Evolutionary conservation across 169 alveolate genomes (phyloP).

Genomic region (Cyclospora cayetanensis): DNA sequence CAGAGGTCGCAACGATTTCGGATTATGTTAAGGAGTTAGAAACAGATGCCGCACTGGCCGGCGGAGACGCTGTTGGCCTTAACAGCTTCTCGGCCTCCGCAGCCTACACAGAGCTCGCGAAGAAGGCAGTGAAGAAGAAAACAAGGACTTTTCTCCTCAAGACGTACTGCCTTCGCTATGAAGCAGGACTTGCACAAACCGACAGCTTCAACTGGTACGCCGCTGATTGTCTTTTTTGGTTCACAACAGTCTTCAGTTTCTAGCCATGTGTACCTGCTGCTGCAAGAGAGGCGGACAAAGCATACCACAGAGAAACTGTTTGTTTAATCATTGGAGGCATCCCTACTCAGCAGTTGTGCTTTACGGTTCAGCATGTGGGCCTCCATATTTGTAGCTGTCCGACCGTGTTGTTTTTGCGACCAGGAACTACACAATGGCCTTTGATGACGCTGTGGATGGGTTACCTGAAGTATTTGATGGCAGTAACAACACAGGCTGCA

Average conservation of each 20-base stretch:
- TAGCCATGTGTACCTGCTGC: too few species aligned
- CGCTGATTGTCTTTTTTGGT: too few species aligned
- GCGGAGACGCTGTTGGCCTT: constrained; percentile 77
- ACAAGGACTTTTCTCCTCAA: constrained; percentile 80
- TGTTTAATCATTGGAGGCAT: too few species aligned
- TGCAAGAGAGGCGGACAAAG: too few species aligned
- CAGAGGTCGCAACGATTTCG: constrained; percentile 71
- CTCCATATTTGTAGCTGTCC: too few species aligned
- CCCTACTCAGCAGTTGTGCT: too few species aligned
- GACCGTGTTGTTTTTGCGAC: not conserved
- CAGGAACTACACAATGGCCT: constrained; percentile 61
- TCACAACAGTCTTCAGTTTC: too few species aligned
- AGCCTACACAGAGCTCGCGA: constrained; percentile 82
- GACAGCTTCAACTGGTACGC: constrained; percentile 51
- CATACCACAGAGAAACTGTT: too few species aligned
- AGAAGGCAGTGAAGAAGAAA: constrained; percentile 74
- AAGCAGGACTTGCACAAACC: constrained; percentile 80
- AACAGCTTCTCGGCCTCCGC: constrained; percentile 85
- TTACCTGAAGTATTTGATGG: constrained; percentile 43
- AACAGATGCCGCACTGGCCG: constrained; percentile 79
- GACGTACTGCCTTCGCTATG: constrained; percentile 85
- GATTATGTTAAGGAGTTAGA: constrained; percentile 83
- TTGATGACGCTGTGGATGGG: constrained; percentile 26
- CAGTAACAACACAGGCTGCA: not conserved
- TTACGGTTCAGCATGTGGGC: too few species aligned